Evolutionary conservation across 176 grass and related monocot species (phyloP).

Genomic region (Paspalum notatum): DNA sequence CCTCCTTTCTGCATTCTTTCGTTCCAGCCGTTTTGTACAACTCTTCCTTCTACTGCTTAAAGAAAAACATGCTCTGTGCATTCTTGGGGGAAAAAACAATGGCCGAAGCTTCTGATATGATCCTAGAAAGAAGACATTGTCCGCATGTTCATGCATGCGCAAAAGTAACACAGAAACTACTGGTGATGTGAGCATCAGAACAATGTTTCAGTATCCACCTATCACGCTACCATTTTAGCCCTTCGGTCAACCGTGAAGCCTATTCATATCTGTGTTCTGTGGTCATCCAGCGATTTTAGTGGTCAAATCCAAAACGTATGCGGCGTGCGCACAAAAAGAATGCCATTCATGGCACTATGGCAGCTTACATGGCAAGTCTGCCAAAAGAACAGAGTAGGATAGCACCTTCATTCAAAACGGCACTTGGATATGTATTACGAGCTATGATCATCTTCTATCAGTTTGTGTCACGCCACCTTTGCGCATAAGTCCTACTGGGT

Average conservation of each 20-base stretch:
- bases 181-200: background rate
- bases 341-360: conserved; percentile 12
- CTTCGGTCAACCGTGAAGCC: background rate
- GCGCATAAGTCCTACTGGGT: conserved; percentile 39
- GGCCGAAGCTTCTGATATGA: background rate
- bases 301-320: background rate
- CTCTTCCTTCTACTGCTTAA: too few relatives aligned
- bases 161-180: background rate
- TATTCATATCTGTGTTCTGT: conserved; percentile 3
- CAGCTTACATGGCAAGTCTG: conserved; percentile 14
- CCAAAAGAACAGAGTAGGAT: conserved; percentile 8
- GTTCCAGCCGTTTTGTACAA: too few relatives aligned
- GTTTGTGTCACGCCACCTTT: conserved; percentile 17
- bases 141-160: background rate
- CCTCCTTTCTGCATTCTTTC: too few relatives aligned
- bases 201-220: conserved; percentile 10
- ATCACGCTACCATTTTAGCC: background rate
- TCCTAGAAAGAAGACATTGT: background rate
- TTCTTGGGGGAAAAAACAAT: too few relatives aligned
- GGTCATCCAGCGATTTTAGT: background rate
- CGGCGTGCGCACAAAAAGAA: conserved; percentile 22
- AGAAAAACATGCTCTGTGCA: too few relatives aligned
- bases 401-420: conserved; percentile 20
- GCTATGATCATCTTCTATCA: conserved; percentile 34
- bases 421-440: conserved; percentile 1